Evolutionary conservation across 169 alveolate species (phyloP).

Genomic region (Condylostoma magnum): DNA sequence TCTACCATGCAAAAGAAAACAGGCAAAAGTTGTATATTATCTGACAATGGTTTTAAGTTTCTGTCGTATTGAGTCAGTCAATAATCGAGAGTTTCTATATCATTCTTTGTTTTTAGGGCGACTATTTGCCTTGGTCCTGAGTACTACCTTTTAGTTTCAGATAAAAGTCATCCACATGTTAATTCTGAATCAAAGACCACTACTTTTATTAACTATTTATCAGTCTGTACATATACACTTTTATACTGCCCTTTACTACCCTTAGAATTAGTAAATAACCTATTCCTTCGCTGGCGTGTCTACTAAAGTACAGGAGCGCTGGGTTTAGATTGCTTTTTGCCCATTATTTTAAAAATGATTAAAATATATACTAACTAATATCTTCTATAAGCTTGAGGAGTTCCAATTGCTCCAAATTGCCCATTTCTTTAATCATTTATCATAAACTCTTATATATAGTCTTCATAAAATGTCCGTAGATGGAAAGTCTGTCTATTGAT

Average conservation of each 20-base stretch:
- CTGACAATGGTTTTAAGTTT: not conserved
- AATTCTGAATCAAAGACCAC: not conserved
- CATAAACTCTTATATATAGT: constrained; percentile 22
- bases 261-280: too few species aligned
- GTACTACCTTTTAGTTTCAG: not conserved
- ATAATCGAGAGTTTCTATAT: not conserved
- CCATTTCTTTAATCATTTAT: not conserved
- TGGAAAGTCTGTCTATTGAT: constrained; percentile 52
- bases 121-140: not conserved
- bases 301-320: too few species aligned
- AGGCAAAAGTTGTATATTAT: not conserved
- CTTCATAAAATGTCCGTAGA: constrained; percentile 32
- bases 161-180: not conserved
- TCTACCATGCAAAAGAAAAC: not conserved
- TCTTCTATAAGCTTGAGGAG: too few species aligned
- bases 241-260: too few species aligned
- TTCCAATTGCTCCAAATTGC: constrained; percentile 9
- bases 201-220: too few species aligned
- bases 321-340: too few species aligned
- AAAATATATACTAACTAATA: too few species aligned
- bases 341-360: too few species aligned
- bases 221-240: too few species aligned
- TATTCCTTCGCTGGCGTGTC: too few species aligned
- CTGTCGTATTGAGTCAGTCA: not conserved
- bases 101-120: not conserved